These are phyloP conservation scores for Prunus mongolica DNA, from an alignment of 306 rosid genomes.

Conservation along the genomic window DNA sequence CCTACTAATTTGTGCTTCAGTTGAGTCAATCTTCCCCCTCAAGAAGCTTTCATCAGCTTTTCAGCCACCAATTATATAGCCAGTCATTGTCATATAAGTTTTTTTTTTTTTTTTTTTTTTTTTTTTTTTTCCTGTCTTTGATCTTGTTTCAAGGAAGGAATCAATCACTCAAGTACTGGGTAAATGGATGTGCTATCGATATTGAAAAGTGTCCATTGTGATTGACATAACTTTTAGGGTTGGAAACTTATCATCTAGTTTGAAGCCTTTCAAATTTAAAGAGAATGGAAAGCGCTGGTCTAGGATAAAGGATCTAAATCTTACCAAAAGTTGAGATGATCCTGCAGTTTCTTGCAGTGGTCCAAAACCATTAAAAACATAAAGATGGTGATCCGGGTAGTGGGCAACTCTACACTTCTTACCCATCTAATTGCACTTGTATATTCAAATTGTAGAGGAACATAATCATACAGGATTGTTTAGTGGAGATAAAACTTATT, in stretches of 20 bases:
- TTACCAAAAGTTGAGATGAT: not conserved
- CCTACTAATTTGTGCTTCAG: not conserved
- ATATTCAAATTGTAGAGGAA: too few species aligned
- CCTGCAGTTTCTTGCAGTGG: not conserved
- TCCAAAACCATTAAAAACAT: not conserved
- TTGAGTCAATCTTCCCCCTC: not conserved
- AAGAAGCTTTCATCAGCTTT: not conserved
- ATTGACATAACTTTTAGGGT: not conserved
- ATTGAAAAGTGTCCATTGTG: not conserved
- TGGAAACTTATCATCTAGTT: not conserved
- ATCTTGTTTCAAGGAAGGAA: not conserved
- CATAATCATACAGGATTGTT: not conserved
- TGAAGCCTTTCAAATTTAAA: not conserved
- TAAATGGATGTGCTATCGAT: not conserved
- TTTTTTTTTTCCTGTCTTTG: not conserved
- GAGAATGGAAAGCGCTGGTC: not conserved
- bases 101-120: not conserved
- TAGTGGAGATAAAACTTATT: not conserved
- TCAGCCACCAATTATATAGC: slow-evolving; percentile 7
- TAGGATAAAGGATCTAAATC: not conserved
- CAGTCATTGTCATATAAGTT: not conserved
- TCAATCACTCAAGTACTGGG: not conserved
- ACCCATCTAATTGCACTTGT: not conserved
- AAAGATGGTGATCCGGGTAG: not conserved
- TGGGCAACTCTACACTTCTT: too few species aligned